phyloP scores from a whole-genome alignment of 1,284 basidiomycete genomes.

The Trametes polyzona region DNA sequence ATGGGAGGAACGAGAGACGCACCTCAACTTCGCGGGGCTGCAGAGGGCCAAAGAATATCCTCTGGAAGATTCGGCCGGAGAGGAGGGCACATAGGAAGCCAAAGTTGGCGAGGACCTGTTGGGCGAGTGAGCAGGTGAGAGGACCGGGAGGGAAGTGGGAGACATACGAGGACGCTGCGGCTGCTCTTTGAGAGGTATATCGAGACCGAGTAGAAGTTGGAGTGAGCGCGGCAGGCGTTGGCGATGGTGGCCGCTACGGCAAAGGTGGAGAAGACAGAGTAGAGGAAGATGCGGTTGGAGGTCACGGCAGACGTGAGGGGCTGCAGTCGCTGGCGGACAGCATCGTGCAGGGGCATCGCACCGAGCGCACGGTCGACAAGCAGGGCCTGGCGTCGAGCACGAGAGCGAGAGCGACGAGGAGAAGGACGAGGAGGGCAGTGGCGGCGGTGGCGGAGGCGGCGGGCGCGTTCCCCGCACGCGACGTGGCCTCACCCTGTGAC shows the following conservation, averaged over 20 bases:
- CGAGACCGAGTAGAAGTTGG: slow-evolving; percentile 94
- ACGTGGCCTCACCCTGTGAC: slow-evolving; percentile 9
- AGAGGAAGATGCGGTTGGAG: slow-evolving; percentile 70
- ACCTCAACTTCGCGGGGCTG: slow-evolving; percentile 93
- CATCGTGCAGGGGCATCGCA: slow-evolving; percentile 46
- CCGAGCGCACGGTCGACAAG: neutral
- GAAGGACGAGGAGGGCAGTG: neutral
- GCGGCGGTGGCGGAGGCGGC: slow-evolving; percentile 1
- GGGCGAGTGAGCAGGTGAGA: slow-evolving; percentile 4
- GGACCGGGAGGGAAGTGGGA: neutral
- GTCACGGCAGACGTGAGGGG: slow-evolving; percentile 53
- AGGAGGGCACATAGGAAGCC: slow-evolving; percentile 79
- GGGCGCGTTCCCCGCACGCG: neutral
- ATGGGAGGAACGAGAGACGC: slow-evolving; percentile 41
- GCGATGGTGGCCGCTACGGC: slow-evolving; percentile 74
- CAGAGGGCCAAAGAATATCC: slow-evolving; percentile 91
- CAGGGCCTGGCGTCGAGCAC: neutral
- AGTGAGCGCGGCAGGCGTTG: slow-evolving; percentile 82
- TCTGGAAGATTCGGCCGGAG: slow-evolving; percentile 79
- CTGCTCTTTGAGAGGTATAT: slow-evolving; percentile 94
- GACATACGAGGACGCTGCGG: slow-evolving; percentile 83
- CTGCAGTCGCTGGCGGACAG: slow-evolving; percentile 44
- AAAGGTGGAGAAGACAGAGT: slow-evolving; percentile 69
- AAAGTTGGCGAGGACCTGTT: slow-evolving; percentile 94
- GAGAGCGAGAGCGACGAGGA: neutral